Evolutionary conservation across 148 eudicot species (phyloP).

Genomic region (Euryodendron excelsum): DNA sequence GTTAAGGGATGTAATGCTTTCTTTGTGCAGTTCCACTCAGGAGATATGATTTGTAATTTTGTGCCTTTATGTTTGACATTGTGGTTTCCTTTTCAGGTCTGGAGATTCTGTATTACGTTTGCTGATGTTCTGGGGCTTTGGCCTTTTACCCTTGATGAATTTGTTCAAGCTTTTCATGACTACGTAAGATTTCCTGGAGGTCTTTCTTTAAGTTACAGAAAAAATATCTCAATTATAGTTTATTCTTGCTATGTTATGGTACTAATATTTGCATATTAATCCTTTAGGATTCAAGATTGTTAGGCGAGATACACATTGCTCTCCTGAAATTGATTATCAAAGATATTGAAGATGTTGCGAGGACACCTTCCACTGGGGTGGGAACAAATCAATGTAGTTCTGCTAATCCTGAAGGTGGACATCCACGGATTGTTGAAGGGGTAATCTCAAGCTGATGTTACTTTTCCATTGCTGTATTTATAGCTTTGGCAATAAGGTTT

Average conservation of each 20-base stretch:
- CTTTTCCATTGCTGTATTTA: neutral
- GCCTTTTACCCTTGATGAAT: constrained; percentile 66
- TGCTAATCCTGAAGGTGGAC: constrained; percentile 64
- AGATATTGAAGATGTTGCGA: constrained; percentile 60
- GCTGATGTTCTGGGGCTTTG: constrained; percentile 58
- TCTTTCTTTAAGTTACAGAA: neutral
- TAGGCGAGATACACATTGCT: constrained; percentile 52
- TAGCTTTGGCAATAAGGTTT: neutral
- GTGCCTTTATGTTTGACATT: neutral
- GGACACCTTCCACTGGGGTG: constrained; percentile 49
- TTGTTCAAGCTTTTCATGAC: constrained; percentile 61
- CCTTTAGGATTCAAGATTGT: constrained; percentile 51
- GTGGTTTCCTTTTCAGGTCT: constrained; percentile 32
- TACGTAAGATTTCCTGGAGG: constrained; percentile 35
- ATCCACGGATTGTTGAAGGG: constrained; percentile 62
- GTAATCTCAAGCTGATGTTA: constrained; percentile 25
- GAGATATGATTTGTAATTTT: neutral
- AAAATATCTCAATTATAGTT: neutral
- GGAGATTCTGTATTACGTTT: constrained; percentile 57
- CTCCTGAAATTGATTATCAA: constrained; percentile 44
- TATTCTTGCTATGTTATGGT: neutral
- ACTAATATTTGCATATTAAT: neutral
- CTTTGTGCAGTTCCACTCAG: constrained; percentile 3
- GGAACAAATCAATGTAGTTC: constrained; percentile 57
- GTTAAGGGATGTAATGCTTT: neutral